Conservation (phyloP, 148 eudicot species). For the Oxyria digyna region DNA sequence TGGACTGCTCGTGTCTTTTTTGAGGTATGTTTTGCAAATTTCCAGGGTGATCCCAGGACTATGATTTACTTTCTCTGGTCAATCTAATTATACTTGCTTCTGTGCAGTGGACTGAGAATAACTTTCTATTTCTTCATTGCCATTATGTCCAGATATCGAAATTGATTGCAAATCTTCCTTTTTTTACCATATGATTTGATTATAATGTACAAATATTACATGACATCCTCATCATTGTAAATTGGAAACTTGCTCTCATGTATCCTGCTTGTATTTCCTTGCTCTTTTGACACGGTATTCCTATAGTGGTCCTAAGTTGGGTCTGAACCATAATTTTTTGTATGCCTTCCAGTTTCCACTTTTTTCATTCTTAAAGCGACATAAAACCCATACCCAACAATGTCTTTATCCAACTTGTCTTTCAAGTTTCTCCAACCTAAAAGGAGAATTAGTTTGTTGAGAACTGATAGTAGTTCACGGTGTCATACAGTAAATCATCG, state of each 20-base stretch:
- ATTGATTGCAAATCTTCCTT: not conserved
- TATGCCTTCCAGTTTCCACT: too few relatives aligned
- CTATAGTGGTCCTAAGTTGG: not conserved
- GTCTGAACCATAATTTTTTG: not conserved
- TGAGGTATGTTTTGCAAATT: constrained; percentile 48
- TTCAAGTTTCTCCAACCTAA: not conserved
- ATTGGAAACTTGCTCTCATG: not conserved
- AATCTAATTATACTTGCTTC: too few relatives aligned
- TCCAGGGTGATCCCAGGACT: not conserved
- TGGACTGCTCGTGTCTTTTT: constrained; percentile 87
- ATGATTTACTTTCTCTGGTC: not conserved
- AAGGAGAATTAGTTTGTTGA: not conserved
- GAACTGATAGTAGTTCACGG: not conserved
- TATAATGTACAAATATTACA: not conserved
- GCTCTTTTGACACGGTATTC: not conserved
- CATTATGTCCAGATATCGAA: not conserved
- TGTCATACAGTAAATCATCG: constrained; percentile 79
- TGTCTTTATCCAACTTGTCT: too few relatives aligned
- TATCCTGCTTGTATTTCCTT: too few relatives aligned
- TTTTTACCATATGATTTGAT: not conserved
- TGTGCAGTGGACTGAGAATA: not conserved
- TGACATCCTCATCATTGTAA: not conserved
- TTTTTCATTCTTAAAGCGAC: too few relatives aligned
- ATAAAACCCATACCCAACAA: too few relatives aligned
- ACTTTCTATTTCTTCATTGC: not conserved